A percentile compares a stretch with the other conserved stretches of the same genome.
Evolutionary conservation across 2,329 filamentous ascomycete species (phyloP).

Genomic region (Calonectria hongkongensis): DNA sequence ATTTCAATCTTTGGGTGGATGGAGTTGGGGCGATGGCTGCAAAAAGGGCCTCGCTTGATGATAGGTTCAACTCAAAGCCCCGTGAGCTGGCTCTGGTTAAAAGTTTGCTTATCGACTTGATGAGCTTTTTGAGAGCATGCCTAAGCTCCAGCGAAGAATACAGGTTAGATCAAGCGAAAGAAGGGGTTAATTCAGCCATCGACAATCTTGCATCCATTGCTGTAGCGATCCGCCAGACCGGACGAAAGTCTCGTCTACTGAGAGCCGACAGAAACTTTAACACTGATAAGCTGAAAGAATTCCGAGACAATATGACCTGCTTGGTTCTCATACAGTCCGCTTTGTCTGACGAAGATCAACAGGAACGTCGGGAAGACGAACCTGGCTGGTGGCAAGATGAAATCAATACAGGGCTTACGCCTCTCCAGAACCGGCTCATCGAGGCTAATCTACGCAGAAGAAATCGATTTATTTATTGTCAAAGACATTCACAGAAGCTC

Average conservation of each 20-base stretch:
- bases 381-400: conserved; percentile 10
- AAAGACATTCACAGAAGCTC: conserved; percentile 28
- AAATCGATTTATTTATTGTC: conserved; percentile 28
- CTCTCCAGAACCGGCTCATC: conserved; percentile 27
- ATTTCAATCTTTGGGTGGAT: conserved; percentile 42
- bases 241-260: conserved; percentile 21
- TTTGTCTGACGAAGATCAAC: background rate
- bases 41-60: conserved; percentile 31
- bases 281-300: background rate
- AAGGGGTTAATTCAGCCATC: conserved; percentile 32
- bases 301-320: conserved; percentile 17
- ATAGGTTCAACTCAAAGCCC: conserved; percentile 25
- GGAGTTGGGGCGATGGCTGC: conserved; percentile 41
- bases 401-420: background rate
- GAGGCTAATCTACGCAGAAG: conserved; percentile 26
- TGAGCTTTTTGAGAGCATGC: conserved; percentile 11
- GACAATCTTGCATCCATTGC: conserved; percentile 30
- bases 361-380: background rate
- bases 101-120: conserved; percentile 20
- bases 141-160: background rate
- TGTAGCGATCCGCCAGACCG: conserved; percentile 35
- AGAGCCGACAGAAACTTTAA: conserved; percentile 23
- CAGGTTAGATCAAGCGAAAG: conserved; percentile 1
- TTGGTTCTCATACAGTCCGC: conserved; percentile 14
- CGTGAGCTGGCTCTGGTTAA: conserved; percentile 30